Evolutionary conservation across 116 monocot genomes (phyloP).

Genomic region (Posidonia oceanica): DNA sequence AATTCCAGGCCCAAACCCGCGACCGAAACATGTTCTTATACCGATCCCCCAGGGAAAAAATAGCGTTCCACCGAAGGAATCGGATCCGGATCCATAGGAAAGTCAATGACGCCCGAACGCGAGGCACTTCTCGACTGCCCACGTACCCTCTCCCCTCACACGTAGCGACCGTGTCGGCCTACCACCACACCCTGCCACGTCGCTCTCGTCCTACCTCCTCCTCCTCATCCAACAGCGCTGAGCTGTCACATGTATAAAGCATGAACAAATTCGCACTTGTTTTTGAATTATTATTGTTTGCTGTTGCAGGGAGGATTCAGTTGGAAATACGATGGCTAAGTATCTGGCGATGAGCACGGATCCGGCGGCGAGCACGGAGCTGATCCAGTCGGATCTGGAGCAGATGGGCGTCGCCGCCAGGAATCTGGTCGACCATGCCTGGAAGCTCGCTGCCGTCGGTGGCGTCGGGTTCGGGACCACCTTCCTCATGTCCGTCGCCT

Average conservation of each 20-base stretch:
- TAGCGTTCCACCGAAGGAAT: too few species aligned
- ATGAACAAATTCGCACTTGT: background rate
- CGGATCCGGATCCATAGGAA: too few species aligned
- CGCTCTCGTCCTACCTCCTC: background rate
- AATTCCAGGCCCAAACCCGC: too few species aligned
- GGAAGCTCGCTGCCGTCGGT: slow-evolving; percentile 24
- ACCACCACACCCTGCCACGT: too few species aligned
- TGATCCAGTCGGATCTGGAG: slow-evolving; percentile 48
- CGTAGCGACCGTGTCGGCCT: too few species aligned
- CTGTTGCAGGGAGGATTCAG: background rate
- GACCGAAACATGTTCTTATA: too few species aligned
- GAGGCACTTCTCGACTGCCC: too few species aligned
- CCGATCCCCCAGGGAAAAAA: too few species aligned
- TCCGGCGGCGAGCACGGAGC: slow-evolving; percentile 11
- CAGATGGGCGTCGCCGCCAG: slow-evolving; percentile 43
- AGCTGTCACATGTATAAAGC: background rate
- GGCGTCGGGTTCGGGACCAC: slow-evolving; percentile 46
- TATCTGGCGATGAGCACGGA: slow-evolving; percentile 54
- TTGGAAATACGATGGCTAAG: background rate
- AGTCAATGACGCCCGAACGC: too few species aligned
- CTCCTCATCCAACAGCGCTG: background rate
- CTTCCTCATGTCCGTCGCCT: slow-evolving; percentile 58
- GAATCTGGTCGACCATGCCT: slow-evolving; percentile 52
- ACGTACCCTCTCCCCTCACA: too few species aligned
- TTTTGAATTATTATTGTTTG: background rate